These are phyloP conservation scores for Xylaria telfairii DNA, from an alignment of 495 filamentous ascomycete genomes.

Conservation along the genomic window DNA sequence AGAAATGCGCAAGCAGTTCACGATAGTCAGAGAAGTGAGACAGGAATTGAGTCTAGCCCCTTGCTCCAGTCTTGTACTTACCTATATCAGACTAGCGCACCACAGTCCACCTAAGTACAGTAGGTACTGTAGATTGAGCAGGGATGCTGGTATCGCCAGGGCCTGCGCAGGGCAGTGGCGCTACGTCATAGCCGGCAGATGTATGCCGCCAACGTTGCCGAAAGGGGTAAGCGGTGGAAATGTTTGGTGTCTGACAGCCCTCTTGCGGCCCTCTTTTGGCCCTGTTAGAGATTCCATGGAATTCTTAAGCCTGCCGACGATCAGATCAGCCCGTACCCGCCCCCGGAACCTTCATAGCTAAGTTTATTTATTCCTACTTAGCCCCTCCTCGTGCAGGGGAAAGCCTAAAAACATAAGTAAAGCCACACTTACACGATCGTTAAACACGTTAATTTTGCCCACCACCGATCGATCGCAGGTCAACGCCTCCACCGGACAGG, in stretches of 20 bases:
- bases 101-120: no score
- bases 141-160: neutral
- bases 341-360: no score
- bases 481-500: neutral
- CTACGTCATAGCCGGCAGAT: neutral
- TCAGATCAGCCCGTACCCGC: neutral
- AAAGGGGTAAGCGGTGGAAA: constrained; percentile 27
- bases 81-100: neutral
- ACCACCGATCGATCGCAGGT: constrained; percentile 1
- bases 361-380: neutral
- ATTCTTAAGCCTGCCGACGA: constrained; percentile 1
- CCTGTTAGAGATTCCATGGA: neutral
- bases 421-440: neutral
- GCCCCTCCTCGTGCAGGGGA: neutral
- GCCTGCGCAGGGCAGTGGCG: neutral
- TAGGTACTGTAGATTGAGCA: neutral
- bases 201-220: neutral
- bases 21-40: neutral
- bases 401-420: neutral
- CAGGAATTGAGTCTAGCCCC: neutral
- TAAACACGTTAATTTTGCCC: neutral
- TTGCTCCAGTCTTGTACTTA: neutral
- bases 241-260: constrained; percentile 18
- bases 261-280: neutral
- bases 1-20: neutral